Base-by-base conservation (phyloP, 176 grass and related monocot species). In the Oryza nivara region DNA sequence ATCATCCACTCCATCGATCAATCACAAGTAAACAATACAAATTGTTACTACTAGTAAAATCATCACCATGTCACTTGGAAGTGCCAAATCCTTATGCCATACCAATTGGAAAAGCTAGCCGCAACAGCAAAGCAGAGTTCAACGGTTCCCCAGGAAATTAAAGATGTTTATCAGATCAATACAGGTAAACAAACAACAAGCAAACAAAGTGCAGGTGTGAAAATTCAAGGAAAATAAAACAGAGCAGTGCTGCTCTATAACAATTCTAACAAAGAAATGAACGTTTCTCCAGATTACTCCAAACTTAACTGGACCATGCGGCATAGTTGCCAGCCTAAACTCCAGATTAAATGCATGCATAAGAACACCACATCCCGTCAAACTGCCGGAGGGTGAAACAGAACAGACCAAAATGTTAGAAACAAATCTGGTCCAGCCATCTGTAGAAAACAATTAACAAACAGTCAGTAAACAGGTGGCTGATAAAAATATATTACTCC, bases 401-500 rank as follows among this genome's bases (percentile, higher is more conserved):
- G 46, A 43, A 41, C 32, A 10, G 58, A 45, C 58, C 40, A 10
- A 78, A 61, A 65, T 65, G 56, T 3, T n/a, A 32, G 12, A 73
- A 4, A 76, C 48, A 36, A 16, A 58, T 40, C 60, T 68, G n/a
- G 48, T 52, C 60, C 49, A 78, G 22, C 4, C 64, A 87, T 87
- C 85, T 87, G 79, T 22, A 76, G 44, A 87, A 74, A 16, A 68
- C 72, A 2, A 2, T 28, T 64, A 36, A 48, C 51, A 30, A 71
- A 10, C 54, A 41, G 43, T 68, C 70, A 74, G 14, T 46, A 52
- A 44, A 67, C n/a, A 58, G 8, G 47, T 38, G 45, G 12, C 65
- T 47, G 47, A 20, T 56, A 35, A 38, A 38, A 9, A 32, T 48
- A 30, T 41, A 41, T 41, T 41, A 32, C 30, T 32, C 30, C 30